Percentiles rank a stretch among this genome's conserved stretches.
phyloP scores from a whole-genome alignment of 2,329 filamentous ascomycete genomes.

The Iodosphaeria phyllophila region DNA sequence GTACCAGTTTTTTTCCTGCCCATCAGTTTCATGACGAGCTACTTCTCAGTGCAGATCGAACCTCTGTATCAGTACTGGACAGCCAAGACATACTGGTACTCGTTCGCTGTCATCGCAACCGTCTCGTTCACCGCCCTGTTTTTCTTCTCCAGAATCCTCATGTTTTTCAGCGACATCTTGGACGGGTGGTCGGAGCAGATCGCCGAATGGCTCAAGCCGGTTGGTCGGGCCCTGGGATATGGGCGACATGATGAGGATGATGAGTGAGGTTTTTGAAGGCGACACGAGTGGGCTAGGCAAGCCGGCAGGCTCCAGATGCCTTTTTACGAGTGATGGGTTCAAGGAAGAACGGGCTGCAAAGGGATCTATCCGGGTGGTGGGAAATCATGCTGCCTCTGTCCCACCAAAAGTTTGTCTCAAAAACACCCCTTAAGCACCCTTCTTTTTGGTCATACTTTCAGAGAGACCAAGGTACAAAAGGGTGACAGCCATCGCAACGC shows the following conservation, averaged over 20 bases:
- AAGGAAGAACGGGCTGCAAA: no score
- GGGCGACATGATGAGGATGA: not conserved
- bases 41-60: conserved; percentile 49
- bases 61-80: conserved; percentile 38
- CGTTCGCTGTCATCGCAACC: conserved; percentile 43
- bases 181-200: conserved; percentile 16
- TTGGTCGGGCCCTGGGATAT: not conserved
- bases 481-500: no score
- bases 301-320: no score
- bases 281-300: no score
- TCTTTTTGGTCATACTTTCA: no score
- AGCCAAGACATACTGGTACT: conserved; percentile 44
- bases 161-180: conserved; percentile 24
- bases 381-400: no score
- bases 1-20: conserved; percentile 56
- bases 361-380: no score
- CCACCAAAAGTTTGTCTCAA: no score
- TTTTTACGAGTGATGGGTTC: no score
- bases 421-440: no score
- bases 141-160: conserved; percentile 27
- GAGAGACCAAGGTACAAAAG: no score
- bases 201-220: conserved; percentile 3
- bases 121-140: conserved; percentile 39
- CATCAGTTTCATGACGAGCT: conserved; percentile 55
- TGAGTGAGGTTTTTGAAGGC: no score